Evolutionary conservation across 2,329 filamentous ascomycete species (phyloP).

Genomic region (Emydomyces testavorans): DNA sequence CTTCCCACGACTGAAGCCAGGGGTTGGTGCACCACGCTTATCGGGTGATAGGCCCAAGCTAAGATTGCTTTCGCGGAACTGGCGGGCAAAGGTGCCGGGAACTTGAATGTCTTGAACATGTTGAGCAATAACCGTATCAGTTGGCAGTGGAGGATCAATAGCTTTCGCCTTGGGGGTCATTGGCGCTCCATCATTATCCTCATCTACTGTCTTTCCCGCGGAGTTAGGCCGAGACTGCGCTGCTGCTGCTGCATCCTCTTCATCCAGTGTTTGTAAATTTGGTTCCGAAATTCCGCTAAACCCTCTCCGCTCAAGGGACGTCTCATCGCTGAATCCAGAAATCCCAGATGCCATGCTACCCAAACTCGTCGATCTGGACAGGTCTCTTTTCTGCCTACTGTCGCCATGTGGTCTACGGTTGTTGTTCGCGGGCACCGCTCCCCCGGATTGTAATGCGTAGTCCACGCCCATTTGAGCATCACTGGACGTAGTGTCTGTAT

Average conservation of each 20-base stretch:
- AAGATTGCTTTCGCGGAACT: slow-evolving; percentile 59
- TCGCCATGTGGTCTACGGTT: slow-evolving; percentile 21
- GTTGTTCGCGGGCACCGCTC: slow-evolving; percentile 48
- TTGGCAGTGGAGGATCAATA: slow-evolving; percentile 50
- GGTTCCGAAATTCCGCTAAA: slow-evolving; percentile 35
- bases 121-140: slow-evolving; percentile 77
- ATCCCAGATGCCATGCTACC: slow-evolving; percentile 77
- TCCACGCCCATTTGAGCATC: slow-evolving; percentile 67
- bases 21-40: slow-evolving; percentile 42
- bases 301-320: slow-evolving; percentile 33
- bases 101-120: slow-evolving; percentile 85
- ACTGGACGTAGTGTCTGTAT: slow-evolving; percentile 52
- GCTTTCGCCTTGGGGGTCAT: slow-evolving; percentile 59
- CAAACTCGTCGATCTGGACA: slow-evolving; percentile 71
- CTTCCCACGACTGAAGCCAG: slow-evolving; percentile 44
- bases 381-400: slow-evolving; percentile 34
- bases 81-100: slow-evolving; percentile 73
- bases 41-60: slow-evolving; percentile 44
- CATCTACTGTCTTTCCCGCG: slow-evolving; percentile 26
- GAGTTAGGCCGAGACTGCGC: slow-evolving; percentile 29
- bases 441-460: slow-evolving; percentile 71
- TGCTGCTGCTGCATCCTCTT: slow-evolving; percentile 41
- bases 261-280: slow-evolving; percentile 47
- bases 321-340: slow-evolving; percentile 44
- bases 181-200: slow-evolving; percentile 38